These are phyloP conservation scores for Glarea lozoyensis DNA, from an alignment of 495 filamentous ascomycete species.

Conservation along the genomic window DNA sequence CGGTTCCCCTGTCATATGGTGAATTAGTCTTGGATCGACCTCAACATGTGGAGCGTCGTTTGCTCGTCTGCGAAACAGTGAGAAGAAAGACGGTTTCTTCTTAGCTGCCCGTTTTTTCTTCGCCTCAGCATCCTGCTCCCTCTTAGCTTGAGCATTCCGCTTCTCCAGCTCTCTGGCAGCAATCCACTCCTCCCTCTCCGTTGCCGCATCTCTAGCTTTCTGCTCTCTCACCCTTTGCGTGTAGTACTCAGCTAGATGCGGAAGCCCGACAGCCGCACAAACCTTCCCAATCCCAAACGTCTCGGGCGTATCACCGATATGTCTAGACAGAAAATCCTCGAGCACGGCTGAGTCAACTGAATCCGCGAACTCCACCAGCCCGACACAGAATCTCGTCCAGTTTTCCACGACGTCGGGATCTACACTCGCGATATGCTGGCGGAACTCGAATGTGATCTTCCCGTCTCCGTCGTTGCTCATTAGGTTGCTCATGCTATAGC, in stretches of 20 bases:
- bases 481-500: not conserved
- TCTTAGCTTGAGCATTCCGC: no score
- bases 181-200: not conserved
- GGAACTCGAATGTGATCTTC: conserved; percentile 36
- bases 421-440: conserved; percentile 29
- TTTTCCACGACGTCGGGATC: conserved; percentile 19
- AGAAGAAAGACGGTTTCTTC: no score
- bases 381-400: conserved; percentile 26
- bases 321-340: not conserved
- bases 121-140: no score
- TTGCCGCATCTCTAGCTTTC: not conserved
- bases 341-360: not conserved
- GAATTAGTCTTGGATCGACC: no score
- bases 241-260: not conserved
- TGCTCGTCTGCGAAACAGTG: no score
- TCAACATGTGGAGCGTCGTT: no score
- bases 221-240: not conserved
- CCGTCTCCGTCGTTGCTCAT: not conserved
- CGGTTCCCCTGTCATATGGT: no score
- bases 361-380: conserved; percentile 19
- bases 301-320: not conserved
- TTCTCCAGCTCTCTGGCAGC: not conserved
- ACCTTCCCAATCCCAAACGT: not conserved
- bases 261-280: not conserved
- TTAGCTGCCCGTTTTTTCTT: no score